A percentile compares a stretch with the other conserved stretches of the same genome.
Evolutionary conservation across 108 stramenopile genomes (phyloP).

Genomic region (Cyclotella cryptica): DNA sequence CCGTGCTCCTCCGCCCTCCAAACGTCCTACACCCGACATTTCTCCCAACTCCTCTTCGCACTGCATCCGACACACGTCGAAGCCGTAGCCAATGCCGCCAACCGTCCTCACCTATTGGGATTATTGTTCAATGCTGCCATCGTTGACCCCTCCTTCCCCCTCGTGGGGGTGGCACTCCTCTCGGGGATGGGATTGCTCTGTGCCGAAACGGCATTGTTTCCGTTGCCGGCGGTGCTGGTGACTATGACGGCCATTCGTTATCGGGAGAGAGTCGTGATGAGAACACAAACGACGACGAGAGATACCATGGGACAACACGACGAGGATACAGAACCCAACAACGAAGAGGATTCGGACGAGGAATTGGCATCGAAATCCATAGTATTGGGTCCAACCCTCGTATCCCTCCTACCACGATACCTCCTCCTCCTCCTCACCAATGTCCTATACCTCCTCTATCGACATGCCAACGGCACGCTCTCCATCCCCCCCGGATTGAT

Average conservation of each 20-base stretch:
- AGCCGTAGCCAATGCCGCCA: constrained; percentile 85
- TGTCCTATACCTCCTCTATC: constrained; percentile 54
- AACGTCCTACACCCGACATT: constrained; percentile 16
- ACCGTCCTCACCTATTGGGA: constrained; percentile 83
- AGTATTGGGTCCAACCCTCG: no score
- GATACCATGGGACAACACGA: background rate
- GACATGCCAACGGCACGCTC: constrained; percentile 60
- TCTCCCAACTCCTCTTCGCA: constrained; percentile 66
- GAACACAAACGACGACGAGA: constrained; percentile 6
- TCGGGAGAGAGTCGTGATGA: background rate
- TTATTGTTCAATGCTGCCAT: constrained; percentile 52
- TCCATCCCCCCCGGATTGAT: constrained; percentile 83
- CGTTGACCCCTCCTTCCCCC: constrained; percentile 47
- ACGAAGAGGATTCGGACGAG: no score
- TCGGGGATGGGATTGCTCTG: constrained; percentile 61
- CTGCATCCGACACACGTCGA: constrained; percentile 87
- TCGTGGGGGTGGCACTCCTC: constrained; percentile 36
- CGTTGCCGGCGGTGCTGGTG: constrained; percentile 62
- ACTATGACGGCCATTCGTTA: constrained; percentile 68
- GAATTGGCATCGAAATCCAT: no score
- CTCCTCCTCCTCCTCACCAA: constrained; percentile 49
- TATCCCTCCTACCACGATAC: constrained; percentile 53
- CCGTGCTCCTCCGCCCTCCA: no score
- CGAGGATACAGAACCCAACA: background rate
- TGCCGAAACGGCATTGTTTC: constrained; percentile 80